A percentile compares a stretch with the other conserved stretches of the same genome.
Conservation (phyloP, 805 yeast genomes). For the Danielozyma ontarioensis region DNA sequence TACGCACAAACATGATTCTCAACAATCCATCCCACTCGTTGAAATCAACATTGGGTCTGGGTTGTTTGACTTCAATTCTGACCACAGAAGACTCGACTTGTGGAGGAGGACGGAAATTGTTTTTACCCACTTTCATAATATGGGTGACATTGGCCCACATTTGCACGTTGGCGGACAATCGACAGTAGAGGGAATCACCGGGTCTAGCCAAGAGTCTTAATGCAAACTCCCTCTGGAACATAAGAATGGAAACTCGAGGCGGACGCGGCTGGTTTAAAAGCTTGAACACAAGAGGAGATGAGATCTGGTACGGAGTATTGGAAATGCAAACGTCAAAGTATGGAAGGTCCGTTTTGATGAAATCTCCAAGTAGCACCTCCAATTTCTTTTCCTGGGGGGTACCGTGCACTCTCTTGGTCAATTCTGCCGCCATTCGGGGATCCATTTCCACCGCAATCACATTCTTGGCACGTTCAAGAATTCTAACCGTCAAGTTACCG, state of each 20-base stretch:
- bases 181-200: constrained; percentile 89
- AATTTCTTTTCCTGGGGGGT: constrained; percentile 90
- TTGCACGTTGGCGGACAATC: constrained; percentile 93
- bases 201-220: constrained; percentile 90
- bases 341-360: constrained; percentile 92
- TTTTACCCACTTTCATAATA: constrained; percentile 96
- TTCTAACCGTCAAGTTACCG: constrained; percentile 91
- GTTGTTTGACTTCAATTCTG: constrained; percentile 83
- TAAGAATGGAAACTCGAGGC: constrained; percentile 88
- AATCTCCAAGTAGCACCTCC: constrained; percentile 90
- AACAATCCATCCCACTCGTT: constrained; percentile 96
- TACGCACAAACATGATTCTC: constrained; percentile 87
- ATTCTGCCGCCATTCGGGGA: constrained; percentile 99
- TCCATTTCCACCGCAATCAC: constrained; percentile 98
- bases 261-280: constrained; percentile 87
- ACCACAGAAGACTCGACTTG: constrained; percentile 97
- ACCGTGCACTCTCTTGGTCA: constrained; percentile 95
- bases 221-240: constrained; percentile 98
- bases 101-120: constrained; percentile 97
- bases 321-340: constrained; percentile 94
- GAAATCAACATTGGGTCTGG: constrained; percentile 91
- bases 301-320: constrained; percentile 96
- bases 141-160: constrained; percentile 99
- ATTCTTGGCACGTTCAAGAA: constrained; percentile 84
- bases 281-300: constrained; percentile 94